phyloP scores from a whole-genome alignment of 371 early-diverging fungal species.

The Basidiobolus heterosporus region DNA sequence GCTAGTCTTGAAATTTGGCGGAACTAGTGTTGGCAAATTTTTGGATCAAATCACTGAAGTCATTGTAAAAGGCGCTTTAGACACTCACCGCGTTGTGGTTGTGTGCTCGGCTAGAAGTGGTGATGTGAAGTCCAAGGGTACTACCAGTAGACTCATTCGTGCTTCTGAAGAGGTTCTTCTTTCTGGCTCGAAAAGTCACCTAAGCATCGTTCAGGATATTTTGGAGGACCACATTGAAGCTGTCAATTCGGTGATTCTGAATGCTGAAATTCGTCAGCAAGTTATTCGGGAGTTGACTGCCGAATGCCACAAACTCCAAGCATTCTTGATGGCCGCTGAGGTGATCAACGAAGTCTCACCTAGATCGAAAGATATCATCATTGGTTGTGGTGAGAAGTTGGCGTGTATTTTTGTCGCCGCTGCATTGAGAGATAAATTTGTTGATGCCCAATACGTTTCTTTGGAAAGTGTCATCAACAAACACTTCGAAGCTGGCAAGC shows the following conservation, averaged over 20 bases:
- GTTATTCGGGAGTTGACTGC: conserved; percentile 38
- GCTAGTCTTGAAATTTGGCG: conserved; percentile 76
- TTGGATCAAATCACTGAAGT: conserved; percentile 32
- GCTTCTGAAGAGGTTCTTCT: conserved; percentile 53
- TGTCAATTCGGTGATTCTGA: conserved; percentile 33
- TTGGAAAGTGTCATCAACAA: conserved; percentile 68
- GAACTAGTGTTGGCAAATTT: conserved; percentile 76
- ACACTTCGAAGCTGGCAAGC: conserved; percentile 46
- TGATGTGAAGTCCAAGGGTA: conserved; percentile 56
- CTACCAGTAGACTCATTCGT: conserved; percentile 51
- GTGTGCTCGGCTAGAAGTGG: conserved; percentile 73
- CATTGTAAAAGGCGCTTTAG: conserved; percentile 27
- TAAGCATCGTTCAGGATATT: conserved; percentile 61
- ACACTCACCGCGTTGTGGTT: conserved; percentile 41
- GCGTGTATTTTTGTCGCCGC: conserved; percentile 80
- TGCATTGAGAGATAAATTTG: conserved; percentile 53
- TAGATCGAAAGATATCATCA: conserved; percentile 83
- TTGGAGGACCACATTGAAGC: conserved; percentile 64
- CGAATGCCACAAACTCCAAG: conserved; percentile 58
- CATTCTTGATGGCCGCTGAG: conserved; percentile 85
- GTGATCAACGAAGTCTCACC: conserved; percentile 93
- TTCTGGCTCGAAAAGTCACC: conserved; percentile 22
- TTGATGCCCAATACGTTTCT: conserved; percentile 69
- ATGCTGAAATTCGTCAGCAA: conserved; percentile 26
- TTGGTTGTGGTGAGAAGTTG: conserved; percentile 86